A percentile compares a stretch with the other conserved stretches of the same genome.
Evolutionary conservation across 208 protist genomes (phyloP).

Genomic region (Paratrypanosoma confusum): DNA sequence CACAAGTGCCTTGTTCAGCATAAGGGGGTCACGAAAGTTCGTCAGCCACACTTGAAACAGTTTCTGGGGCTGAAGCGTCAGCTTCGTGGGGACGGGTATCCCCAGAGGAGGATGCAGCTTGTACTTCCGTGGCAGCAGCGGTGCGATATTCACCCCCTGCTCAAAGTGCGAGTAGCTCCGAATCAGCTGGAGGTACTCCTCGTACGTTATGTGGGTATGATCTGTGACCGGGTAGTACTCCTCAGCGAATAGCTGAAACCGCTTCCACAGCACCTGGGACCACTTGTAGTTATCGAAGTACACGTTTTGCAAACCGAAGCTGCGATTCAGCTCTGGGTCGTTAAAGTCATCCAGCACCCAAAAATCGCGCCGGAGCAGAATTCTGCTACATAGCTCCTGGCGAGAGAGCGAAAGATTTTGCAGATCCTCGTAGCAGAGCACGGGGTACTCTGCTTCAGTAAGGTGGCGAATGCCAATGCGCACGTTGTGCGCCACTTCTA

Average conservation of each 20-base stretch:
- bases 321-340: slow-evolving; percentile 77
- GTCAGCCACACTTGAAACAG: slow-evolving; percentile 59
- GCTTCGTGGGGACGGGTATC: slow-evolving; percentile 26
- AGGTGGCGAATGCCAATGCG: slow-evolving; percentile 38
- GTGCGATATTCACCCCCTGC: slow-evolving; percentile 36
- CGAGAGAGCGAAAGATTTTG: slow-evolving; percentile 21
- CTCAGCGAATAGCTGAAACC: slow-evolving; percentile 76
- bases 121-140: slow-evolving; percentile 29
- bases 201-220: slow-evolving; percentile 68
- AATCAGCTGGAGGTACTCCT: slow-evolving; percentile 70
- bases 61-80: slow-evolving; percentile 58
- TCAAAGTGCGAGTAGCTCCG: slow-evolving; percentile 72
- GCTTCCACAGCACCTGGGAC: slow-evolving; percentile 79
- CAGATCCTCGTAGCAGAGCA: slow-evolving; percentile 38
- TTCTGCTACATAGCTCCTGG: slow-evolving; percentile 44
- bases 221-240: slow-evolving; percentile 73
- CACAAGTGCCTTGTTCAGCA: slow-evolving; percentile 56
- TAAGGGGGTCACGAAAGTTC: slow-evolving; percentile 54
- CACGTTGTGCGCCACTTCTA: slow-evolving; percentile 64
- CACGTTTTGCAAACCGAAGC: slow-evolving; percentile 78
- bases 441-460: slow-evolving; percentile 51
- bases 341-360: slow-evolving; percentile 83
- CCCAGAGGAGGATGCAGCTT: slow-evolving; percentile 66
- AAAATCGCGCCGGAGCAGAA: slow-evolving; percentile 79
- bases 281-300: slow-evolving; percentile 89